Evolutionary conservation across 768 basidiomycete species (phyloP).

Genomic region (Hebeloma cylindrosporum): DNA sequence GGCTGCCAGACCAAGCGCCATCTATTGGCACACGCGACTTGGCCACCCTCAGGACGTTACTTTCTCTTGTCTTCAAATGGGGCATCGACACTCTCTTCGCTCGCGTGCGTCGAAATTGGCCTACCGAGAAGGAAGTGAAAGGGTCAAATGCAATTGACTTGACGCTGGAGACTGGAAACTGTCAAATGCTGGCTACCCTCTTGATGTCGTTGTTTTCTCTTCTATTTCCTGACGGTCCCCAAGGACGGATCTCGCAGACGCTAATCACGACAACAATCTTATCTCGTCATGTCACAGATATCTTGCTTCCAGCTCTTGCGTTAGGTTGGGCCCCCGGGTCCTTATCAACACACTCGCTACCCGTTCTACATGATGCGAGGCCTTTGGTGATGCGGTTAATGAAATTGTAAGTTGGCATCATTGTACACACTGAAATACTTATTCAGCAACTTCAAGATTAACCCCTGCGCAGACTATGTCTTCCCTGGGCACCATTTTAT

Average conservation of each 20-base stretch:
- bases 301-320: slow-evolving; percentile 59
- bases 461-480: slow-evolving; percentile 65
- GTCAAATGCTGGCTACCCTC: slow-evolving; percentile 42
- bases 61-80: slow-evolving; percentile 75
- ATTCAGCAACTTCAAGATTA: slow-evolving; percentile 43
- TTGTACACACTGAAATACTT: slow-evolving; percentile 13
- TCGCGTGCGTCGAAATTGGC: slow-evolving; percentile 43
- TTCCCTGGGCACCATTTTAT: slow-evolving; percentile 59
- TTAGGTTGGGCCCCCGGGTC: slow-evolving; percentile 75
- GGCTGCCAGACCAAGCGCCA: slow-evolving; percentile 23
- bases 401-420: slow-evolving; percentile 50
- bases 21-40: slow-evolving; percentile 69
- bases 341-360: slow-evolving; percentile 35
- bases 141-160: slow-evolving; percentile 45
- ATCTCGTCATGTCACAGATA: slow-evolving; percentile 52
- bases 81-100: slow-evolving; percentile 55
- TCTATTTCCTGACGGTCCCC: slow-evolving; percentile 53
- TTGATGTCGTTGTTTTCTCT: slow-evolving; percentile 44
- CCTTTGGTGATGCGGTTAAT: slow-evolving; percentile 57
- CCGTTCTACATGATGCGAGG: slow-evolving; percentile 47
- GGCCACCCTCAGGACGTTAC: slow-evolving; percentile 56
- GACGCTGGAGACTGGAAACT: slow-evolving; percentile 42
- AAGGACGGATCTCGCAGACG: slow-evolving; percentile 53
- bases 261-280: slow-evolving; percentile 60
- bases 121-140: slow-evolving; percentile 17